Evolutionary conservation across 352 stramenopile genomes (phyloP), one percentile per base, ranked within the genome.

Genomic region (Albugo laibachii): DNA sequence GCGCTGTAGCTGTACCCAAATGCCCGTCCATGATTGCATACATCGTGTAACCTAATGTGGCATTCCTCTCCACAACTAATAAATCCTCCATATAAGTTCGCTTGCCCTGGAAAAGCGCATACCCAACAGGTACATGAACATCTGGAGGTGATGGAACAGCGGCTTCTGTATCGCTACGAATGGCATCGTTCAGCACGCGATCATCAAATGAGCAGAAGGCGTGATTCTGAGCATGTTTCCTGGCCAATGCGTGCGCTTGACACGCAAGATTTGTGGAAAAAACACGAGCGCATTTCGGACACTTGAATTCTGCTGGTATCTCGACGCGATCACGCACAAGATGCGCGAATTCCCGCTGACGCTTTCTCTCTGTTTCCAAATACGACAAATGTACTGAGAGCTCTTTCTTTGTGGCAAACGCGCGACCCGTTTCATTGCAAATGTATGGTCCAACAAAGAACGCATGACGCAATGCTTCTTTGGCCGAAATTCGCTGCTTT

Each of bases 1-100:
- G 74, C 1, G 83, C 85, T 12, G 88, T 89, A 13, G 81, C 53
- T 45, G 80, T 94, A 13, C 92, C 92, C 45, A 89, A 69, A 55
- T 97, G 93, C 0, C 93, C 93, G 65, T 98, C 93, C 36, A 96
- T 84, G n/a, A 98, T 72, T 12, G 82, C 91, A 57, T 92, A 97
- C 48, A 97, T 79, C 21, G 94, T 72, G 49, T 86, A 83, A 11
- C 47, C 68, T 8, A 74, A 49, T 44, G 62, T 51, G 14, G 55
- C 36, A 27, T 67, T 57, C 3, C 51, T 48, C 31, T 53, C 39
- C 12, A 71, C 57, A 13, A 76, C 49, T 34, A 83, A 50, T 16
- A 77, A 68, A 43, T 93, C 93, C 69, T 98, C 92, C 64, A 97
- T 96, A 58, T 88, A 93, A 46, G 69, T 69, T 59, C 92, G 79